Conservation (phyloP, 2,329 filamentous ascomycete species). For the Aspergillus ochraceoroseus region DNA sequence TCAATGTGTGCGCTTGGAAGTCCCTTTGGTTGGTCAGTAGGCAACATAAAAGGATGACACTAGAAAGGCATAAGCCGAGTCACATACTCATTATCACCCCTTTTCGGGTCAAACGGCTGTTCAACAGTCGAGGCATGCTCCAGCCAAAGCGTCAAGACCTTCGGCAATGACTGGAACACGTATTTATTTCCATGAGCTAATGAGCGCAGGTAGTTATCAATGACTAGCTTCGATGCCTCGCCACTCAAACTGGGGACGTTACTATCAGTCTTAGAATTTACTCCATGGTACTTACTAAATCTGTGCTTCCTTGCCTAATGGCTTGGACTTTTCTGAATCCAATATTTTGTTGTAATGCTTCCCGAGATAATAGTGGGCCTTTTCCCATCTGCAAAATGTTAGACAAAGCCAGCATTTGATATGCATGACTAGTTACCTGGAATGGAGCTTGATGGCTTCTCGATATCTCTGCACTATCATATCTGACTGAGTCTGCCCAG, state of each 20-base stretch:
- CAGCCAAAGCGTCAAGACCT: slow-evolving; percentile 88
- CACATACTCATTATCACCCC: slow-evolving; percentile 44
- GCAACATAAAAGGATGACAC: not conserved
- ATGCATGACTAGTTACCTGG: slow-evolving; percentile 22
- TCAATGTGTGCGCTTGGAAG: slow-evolving; percentile 46
- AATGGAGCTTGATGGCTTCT: slow-evolving; percentile 54
- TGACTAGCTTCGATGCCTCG: slow-evolving; percentile 79
- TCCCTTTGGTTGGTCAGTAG: slow-evolving; percentile 26
- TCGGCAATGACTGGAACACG: slow-evolving; percentile 87
- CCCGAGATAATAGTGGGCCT: slow-evolving; percentile 93
- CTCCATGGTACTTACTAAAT: slow-evolving; percentile 48
- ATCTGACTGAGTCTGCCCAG: slow-evolving; percentile 84
- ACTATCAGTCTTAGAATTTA: slow-evolving; percentile 15
- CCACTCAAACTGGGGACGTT: slow-evolving; percentile 58
- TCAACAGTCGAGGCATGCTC: slow-evolving; percentile 77
- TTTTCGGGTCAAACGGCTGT: slow-evolving; percentile 51
- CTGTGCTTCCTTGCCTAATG: slow-evolving; percentile 70
- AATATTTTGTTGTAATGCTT: slow-evolving; percentile 96
- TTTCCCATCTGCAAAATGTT: slow-evolving; percentile 68
- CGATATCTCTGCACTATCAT: slow-evolving; percentile 78
- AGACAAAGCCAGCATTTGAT: not conserved
- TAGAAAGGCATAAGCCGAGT: not conserved
- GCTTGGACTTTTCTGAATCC: slow-evolving; percentile 77
- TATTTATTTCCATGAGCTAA: slow-evolving; percentile 89
- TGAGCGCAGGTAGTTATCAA: slow-evolving; percentile 88